Conservation (phyloP, 1,139 yeast genomes). For the Geotrichum reessii region DNA sequence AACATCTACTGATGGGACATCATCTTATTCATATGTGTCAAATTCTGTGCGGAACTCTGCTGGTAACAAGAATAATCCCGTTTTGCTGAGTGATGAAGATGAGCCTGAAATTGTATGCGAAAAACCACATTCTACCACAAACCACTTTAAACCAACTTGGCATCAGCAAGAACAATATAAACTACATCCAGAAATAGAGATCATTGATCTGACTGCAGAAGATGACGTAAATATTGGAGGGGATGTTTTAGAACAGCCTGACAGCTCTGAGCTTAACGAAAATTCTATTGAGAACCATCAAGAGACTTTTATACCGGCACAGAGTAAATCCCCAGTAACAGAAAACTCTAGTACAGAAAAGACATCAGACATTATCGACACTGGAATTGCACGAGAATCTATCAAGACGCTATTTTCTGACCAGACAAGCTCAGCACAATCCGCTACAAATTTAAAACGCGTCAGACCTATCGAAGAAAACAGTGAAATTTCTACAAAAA, state of each 20-base stretch:
- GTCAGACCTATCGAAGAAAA: too few relatives aligned
- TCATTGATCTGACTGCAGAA: slow-evolving; percentile 22
- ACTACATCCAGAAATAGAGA: background rate
- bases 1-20: slow-evolving; percentile 11
- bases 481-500: too few relatives aligned
- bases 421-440: background rate
- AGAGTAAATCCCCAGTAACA: background rate
- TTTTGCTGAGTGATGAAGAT: slow-evolving; percentile 1
- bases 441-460: background rate
- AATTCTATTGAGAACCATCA: background rate
- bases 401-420: background rate
- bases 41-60: background rate
- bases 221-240: slow-evolving; percentile 24
- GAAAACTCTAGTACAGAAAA: background rate
- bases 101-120: slow-evolving; percentile 12
- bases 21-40: slow-evolving; percentile 13
- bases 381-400: background rate
- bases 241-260: slow-evolving; percentile 2
- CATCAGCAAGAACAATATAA: background rate
- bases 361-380: background rate
- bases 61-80: background rate
- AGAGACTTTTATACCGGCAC: background rate
- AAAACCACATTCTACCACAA: background rate
- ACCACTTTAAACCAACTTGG: background rate
- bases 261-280: background rate